Conservation (phyloP, 768 basidiomycete species). For the Leccinum ochraceum region DNA sequence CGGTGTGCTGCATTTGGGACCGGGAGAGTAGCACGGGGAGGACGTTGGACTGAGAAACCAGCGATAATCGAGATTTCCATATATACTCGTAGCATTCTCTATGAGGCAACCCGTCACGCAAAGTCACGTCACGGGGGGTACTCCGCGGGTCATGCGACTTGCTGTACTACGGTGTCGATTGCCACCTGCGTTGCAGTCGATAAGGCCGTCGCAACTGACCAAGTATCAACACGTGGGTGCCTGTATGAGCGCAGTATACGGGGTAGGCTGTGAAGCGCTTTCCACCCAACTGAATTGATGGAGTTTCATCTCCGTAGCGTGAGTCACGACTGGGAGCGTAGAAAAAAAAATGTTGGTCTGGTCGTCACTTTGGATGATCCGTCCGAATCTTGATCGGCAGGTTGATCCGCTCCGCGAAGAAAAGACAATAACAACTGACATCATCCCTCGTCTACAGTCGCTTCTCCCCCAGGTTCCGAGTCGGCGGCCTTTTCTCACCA, state of each 20-base stretch:
- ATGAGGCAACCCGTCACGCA: not conserved
- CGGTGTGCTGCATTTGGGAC: constrained; percentile 25
- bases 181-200: not conserved
- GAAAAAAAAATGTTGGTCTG: not conserved
- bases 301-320: constrained; percentile 17
- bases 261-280: not conserved
- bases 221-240: not conserved
- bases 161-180: constrained; percentile 5
- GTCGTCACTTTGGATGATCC: constrained; percentile 14
- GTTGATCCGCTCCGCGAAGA: not conserved
- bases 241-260: not conserved
- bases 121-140: not conserved
- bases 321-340: not conserved
- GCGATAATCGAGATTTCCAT: constrained; percentile 39
- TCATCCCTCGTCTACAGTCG: not conserved
- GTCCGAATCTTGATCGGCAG: constrained; percentile 10
- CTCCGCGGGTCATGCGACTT: constrained; percentile 6
- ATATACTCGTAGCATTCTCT: constrained; percentile 25
- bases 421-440: constrained; percentile 11
- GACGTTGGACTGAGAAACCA: constrained; percentile 17
- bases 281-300: constrained; percentile 8
- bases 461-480: not conserved
- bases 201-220: not conserved
- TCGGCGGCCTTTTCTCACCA: not conserved
- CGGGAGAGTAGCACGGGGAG: not conserved